phyloP scores from a whole-genome alignment of 176 grass and related monocot genomes.

The Paspalum vaginatum region DNA sequence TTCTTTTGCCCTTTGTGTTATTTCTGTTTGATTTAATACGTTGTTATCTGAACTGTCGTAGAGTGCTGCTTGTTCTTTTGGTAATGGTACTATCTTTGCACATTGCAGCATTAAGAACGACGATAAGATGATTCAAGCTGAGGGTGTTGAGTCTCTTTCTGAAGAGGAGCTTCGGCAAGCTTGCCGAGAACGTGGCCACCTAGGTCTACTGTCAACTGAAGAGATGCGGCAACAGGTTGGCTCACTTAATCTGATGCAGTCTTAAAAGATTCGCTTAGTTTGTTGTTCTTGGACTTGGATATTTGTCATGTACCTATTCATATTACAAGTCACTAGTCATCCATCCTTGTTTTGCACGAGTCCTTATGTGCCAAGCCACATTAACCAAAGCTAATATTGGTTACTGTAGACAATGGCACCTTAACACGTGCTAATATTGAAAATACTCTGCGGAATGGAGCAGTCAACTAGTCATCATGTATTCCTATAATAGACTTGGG shows the following conservation, averaged over 20 bases:
- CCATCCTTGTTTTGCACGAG: neutral
- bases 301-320: neutral
- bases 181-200: slow-evolving; percentile 82
- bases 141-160: slow-evolving; percentile 95
- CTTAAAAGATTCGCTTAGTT: slow-evolving; percentile 14
- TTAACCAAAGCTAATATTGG: slow-evolving; percentile 18
- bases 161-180: slow-evolving; percentile 97
- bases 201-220: slow-evolving; percentile 89
- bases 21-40: slow-evolving; percentile 6
- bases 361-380: slow-evolving; percentile 13
- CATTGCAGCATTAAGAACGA: slow-evolving; percentile 91
- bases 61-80: slow-evolving; percentile 20
- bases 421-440: neutral
- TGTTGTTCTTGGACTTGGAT: neutral
- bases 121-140: slow-evolving; percentile 94
- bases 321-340: neutral
- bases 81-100: slow-evolving; percentile 38
- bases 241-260: slow-evolving; percentile 6
- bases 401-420: neutral
- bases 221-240: slow-evolving; percentile 95
- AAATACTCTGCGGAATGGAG: neutral
- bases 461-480: slow-evolving; percentile 8
- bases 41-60: neutral
- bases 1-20: slow-evolving; percentile 19
- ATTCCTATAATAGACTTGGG: slow-evolving; percentile 28